These are phyloP conservation scores for Arabis hirsuta DNA, from an alignment of 345 rosid species.

Conservation along the genomic window DNA sequence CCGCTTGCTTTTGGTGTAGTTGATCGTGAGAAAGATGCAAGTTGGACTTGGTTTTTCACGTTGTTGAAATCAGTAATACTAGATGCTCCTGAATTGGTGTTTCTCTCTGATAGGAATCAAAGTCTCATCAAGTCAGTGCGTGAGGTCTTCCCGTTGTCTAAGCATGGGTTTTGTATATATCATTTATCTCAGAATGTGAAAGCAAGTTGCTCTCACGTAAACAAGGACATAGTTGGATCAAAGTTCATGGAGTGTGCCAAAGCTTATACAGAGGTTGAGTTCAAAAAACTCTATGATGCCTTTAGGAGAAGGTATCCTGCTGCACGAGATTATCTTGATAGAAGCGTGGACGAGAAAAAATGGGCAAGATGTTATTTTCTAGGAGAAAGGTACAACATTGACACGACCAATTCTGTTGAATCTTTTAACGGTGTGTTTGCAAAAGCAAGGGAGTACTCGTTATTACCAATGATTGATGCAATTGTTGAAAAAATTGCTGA, in stretches of 20 bases:
- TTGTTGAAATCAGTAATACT: background rate
- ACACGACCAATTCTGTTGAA: background rate
- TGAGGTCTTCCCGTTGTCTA: background rate
- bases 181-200: background rate
- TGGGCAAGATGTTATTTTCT: slow-evolving; percentile 7
- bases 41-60: background rate
- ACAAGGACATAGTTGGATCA: background rate
- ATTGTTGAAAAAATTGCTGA: background rate
- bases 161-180: slow-evolving; percentile 1
- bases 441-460: background rate
- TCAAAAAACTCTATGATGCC: background rate
- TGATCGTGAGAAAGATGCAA: slow-evolving; percentile 10
- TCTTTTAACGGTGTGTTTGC: background rate
- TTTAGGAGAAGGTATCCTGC: background rate
- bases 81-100: background rate
- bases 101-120: background rate
- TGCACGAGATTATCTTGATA: background rate
- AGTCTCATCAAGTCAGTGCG: background rate
- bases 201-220: background rate
- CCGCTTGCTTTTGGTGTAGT: background rate
- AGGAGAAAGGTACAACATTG: background rate
- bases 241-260: background rate
- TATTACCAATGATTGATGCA: background rate
- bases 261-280: background rate
- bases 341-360: background rate